A percentile compares a stretch with the other conserved stretches of the same genome.
These are phyloP conservation scores for Plenodomus tracheiphilus DNA, from an alignment of 2,329 filamentous ascomycete species.

Conservation along the genomic window DNA sequence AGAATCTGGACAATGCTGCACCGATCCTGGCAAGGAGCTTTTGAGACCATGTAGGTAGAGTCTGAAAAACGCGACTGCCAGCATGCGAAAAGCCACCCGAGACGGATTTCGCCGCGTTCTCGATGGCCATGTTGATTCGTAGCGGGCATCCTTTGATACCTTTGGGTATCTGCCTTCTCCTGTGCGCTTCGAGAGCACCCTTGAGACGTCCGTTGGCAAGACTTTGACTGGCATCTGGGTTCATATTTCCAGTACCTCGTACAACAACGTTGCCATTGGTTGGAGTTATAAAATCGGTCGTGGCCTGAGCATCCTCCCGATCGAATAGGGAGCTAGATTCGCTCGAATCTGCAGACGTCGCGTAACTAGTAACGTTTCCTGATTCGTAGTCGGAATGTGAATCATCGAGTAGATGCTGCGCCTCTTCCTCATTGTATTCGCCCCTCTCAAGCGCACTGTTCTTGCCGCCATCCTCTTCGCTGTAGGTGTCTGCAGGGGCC, in stretches of 20 bases:
- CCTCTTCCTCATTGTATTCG: conserved; percentile 58
- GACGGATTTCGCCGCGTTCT: conserved; percentile 25
- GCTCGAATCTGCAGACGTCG: conserved; percentile 35
- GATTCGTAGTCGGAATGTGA: conserved; percentile 53
- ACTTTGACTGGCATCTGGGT: conserved; percentile 43
- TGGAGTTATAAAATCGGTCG: conserved; percentile 47
- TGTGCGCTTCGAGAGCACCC: conserved; percentile 37
- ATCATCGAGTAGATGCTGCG: conserved; percentile 44
- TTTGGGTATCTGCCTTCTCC: conserved; percentile 29
- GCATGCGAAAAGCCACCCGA: conserved; percentile 33
- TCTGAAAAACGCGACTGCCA: conserved; percentile 48
- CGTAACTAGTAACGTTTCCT: conserved; percentile 50
- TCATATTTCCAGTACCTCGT: conserved; percentile 44
- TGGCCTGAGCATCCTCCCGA: conserved; percentile 34
- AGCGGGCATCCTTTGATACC: conserved; percentile 41
- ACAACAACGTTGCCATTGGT: conserved; percentile 53
- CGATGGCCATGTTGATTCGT: conserved; percentile 27
- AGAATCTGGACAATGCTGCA: conserved; percentile 54
- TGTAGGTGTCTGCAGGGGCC: conserved; percentile 77
- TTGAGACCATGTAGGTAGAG: conserved; percentile 59
- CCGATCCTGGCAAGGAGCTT: conserved; percentile 51
- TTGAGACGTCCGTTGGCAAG: conserved; percentile 38
- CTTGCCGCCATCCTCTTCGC: conserved; percentile 59
- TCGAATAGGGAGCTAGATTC: conserved; percentile 35
- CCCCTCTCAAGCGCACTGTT: conserved; percentile 51